A percentile compares a stretch with the other conserved stretches of the same genome.
Conservation (phyloP, 768 basidiomycete genomes). For the Antrodiella citrinella region DNA sequence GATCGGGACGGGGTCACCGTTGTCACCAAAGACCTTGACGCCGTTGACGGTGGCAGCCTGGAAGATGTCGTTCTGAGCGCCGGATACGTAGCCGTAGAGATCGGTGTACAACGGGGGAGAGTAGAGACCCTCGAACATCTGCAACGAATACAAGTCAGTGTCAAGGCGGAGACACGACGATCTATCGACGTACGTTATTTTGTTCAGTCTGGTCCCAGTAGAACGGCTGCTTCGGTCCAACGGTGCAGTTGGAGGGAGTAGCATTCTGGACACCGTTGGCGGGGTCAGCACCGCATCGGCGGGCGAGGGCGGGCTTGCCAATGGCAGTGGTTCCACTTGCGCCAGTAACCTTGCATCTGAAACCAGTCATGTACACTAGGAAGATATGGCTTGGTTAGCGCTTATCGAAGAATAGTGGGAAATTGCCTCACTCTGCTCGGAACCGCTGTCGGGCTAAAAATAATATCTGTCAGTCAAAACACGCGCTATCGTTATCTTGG, state of each 20-base stretch:
- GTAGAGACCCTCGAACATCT: conserved; percentile 26
- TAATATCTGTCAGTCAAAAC: not conserved
- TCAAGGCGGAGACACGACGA: not conserved
- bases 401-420: not conserved
- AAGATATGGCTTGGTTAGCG: not conserved
- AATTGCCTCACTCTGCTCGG: conserved; percentile 26
- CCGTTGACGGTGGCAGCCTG: conserved; percentile 14
- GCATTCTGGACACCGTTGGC: conserved; percentile 12
- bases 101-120: conserved; percentile 28
- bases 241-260: conserved; percentile 29
- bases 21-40: not conserved
- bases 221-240: conserved; percentile 29
- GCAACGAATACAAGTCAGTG: conserved; percentile 2
- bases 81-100: conserved; percentile 33
- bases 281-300: conserved; percentile 29
- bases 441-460: conserved; percentile 23
- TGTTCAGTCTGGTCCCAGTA: conserved; percentile 33
- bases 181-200: conserved; percentile 26
- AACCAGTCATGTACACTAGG: conserved; percentile 31
- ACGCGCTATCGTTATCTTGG: not conserved
- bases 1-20: not conserved
- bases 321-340: conserved; percentile 22
- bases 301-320: conserved; percentile 24
- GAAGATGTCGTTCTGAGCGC: conserved; percentile 38
- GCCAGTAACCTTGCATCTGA: conserved; percentile 31